Base-by-base conservation (phyloP, 2,329 filamentous ascomycete genomes). In the Alternaria sp. region DNA sequence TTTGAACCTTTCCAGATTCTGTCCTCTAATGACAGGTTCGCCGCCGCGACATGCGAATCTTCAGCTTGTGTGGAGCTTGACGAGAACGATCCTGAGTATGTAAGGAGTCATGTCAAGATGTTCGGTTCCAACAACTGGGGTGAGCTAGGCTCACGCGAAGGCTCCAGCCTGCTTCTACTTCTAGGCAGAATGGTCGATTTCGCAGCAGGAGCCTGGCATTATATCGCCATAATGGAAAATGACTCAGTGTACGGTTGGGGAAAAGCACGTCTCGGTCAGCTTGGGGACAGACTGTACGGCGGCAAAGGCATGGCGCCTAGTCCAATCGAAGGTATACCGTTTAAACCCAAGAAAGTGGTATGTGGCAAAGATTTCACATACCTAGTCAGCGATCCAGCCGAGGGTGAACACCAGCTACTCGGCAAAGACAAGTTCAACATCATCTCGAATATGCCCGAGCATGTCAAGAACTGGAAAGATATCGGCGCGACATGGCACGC, bases 171-270 rank as follows among this genome's bases (percentile, higher is more conserved):
- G 14, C 30, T 18, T 18, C n/a, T 8, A 2, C 37, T 68, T 15
- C 60, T 61, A 23, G 58, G 65, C 47, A 6, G 15, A 20, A 60
- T 97, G 5, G 79, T 87, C 1, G 87, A 90, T 61, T 75, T 97
- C 25, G 84, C 90, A 2, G 91, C 92, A 11, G 89, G 92, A 30
- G 91, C 97, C 84, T 89, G 88, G 21, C 96, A 99, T 75, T 88
- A 89, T 0, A 87, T 96, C 15, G 88, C 84, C 2, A 87, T 97
- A 0, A 80, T 97, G 4, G 87, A 86, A 46, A 90, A 91, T 75
- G 95, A 94, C 0, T 86, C 91, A 15, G 89, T 90, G 2, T 97
- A 92, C 76, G 94, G 93, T 3, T 98, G 95, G 95, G 96, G 96
- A 0, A 92, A 89, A 71, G 90, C 92, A 14, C 87, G 93, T 23